Evolutionary conservation across 208 protist species (phyloP).

Genomic region (Wallacemonas sp.): DNA sequence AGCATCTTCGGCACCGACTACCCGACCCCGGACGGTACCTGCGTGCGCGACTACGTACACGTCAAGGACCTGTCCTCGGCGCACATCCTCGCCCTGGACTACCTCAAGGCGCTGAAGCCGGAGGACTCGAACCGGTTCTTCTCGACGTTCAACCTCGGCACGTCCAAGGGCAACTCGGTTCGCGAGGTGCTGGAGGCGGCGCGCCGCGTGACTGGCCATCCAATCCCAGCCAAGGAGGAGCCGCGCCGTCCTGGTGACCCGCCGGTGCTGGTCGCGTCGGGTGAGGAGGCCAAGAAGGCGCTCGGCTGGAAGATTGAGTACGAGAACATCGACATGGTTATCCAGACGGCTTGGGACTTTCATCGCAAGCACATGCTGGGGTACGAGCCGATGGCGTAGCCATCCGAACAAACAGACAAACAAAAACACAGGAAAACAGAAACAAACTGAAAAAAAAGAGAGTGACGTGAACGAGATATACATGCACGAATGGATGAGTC

Average conservation of each 20-base stretch:
- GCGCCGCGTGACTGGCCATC: conserved; percentile 86
- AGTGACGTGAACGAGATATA: too few relatives aligned
- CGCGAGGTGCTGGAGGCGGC: conserved; percentile 95
- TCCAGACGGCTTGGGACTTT: conserved; percentile 78
- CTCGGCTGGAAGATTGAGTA: conserved; percentile 83
- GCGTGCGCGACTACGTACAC: conserved; percentile 98
- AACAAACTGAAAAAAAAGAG: background rate
- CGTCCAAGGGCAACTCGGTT: conserved; percentile 93
- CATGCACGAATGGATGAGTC: too few relatives aligned
- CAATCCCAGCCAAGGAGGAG: conserved; percentile 84
- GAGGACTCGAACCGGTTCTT: conserved; percentile 59
- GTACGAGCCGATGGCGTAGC: conserved; percentile 24
- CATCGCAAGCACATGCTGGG: conserved; percentile 57
- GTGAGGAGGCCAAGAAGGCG: conserved; percentile 47
- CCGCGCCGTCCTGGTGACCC: conserved; percentile 71
- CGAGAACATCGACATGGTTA: conserved; percentile 81
- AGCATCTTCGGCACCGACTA: conserved; percentile 95
- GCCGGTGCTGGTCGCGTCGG: conserved; percentile 71
- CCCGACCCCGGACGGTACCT: conserved; percentile 94
- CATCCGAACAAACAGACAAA: background rate
- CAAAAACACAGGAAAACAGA: background rate
- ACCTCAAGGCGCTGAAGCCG: conserved; percentile 43
- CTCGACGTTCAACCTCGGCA: conserved; percentile 96
- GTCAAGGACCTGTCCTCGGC: conserved; percentile 96
- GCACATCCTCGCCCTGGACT: conserved; percentile 92